Conservation (phyloP, 2,329 filamentous ascomycete species). For the Colletotrichum truncatum region DNA sequence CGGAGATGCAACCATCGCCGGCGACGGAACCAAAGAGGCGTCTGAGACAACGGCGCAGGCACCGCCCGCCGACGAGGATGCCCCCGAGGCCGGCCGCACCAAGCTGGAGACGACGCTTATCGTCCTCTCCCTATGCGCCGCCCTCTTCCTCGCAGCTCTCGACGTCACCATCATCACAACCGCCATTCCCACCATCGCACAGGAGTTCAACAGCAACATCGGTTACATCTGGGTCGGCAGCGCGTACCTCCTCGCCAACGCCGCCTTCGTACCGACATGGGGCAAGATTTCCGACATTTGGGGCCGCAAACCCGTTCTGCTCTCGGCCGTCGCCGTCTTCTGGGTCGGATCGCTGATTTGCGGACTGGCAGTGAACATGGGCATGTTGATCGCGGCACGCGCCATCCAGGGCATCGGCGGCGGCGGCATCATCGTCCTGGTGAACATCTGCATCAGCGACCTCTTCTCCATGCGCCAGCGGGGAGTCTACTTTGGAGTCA, state of each 20-base stretch:
- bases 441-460: slow-evolving; percentile 63
- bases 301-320: slow-evolving; percentile 63
- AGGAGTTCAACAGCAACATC: slow-evolving; percentile 66
- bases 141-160: slow-evolving; percentile 54
- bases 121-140: slow-evolving; percentile 31
- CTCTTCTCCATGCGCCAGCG: slow-evolving; percentile 57
- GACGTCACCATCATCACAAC: slow-evolving; percentile 69
- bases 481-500: slow-evolving; percentile 67
- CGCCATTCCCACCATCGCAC: slow-evolving; percentile 67
- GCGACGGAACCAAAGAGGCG: not conserved
- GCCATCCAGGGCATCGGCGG: slow-evolving; percentile 62
- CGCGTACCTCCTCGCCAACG: slow-evolving; percentile 76
- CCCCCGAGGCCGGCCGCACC: slow-evolving; percentile 46
- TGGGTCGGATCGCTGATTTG: slow-evolving; percentile 60
- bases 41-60: not conserved
- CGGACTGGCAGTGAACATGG: slow-evolving; percentile 54
- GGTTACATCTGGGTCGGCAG: slow-evolving; percentile 84
- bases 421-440: slow-evolving; percentile 60
- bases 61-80: not conserved
- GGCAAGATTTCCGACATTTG: slow-evolving; percentile 69
- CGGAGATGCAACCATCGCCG: not conserved
- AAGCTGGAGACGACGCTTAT: slow-evolving; percentile 43
- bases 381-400: slow-evolving; percentile 55
- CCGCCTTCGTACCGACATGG: slow-evolving; percentile 76
- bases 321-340: slow-evolving; percentile 58